Conservation (phyloP, 345 rosid genomes). For the Citropsis articulata region DNA sequence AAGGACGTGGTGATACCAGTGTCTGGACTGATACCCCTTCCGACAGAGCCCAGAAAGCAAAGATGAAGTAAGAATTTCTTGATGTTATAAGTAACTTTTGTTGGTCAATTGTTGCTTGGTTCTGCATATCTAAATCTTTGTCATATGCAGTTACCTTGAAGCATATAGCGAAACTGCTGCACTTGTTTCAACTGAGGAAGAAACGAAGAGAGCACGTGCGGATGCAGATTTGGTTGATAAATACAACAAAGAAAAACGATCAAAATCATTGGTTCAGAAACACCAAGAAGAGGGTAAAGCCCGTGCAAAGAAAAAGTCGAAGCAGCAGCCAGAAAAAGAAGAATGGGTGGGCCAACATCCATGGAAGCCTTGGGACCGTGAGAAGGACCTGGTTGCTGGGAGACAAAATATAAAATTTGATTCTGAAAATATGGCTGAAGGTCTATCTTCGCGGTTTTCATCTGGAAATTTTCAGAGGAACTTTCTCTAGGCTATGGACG, state of each 20-base stretch:
- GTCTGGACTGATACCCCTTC: slow-evolving; percentile 88
- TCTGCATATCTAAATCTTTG: not conserved
- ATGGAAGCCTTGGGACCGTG: slow-evolving; percentile 98
- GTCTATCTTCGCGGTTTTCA: slow-evolving; percentile 80
- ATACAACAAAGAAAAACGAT: slow-evolving; percentile 78
- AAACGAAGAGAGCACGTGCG: slow-evolving; percentile 35
- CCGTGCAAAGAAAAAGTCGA: slow-evolving; percentile 57
- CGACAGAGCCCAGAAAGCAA: slow-evolving; percentile 85
- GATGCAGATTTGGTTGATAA: slow-evolving; percentile 88
- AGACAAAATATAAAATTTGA: slow-evolving; percentile 68
- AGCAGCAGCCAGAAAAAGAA: slow-evolving; percentile 44
- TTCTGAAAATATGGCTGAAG: slow-evolving; percentile 63
- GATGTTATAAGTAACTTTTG: not conserved
- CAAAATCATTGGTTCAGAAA: slow-evolving; percentile 78
- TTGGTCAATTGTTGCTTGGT: not conserved
- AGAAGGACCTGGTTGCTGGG: slow-evolving; percentile 76
- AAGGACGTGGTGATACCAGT: slow-evolving; percentile 91
- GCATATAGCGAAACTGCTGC: slow-evolving; percentile 81
- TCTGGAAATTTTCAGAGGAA: slow-evolving; percentile 74
- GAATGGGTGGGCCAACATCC: slow-evolving; percentile 92
- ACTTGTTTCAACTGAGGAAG: slow-evolving; percentile 73
- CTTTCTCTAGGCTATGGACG: slow-evolving; percentile 44
- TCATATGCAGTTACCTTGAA: slow-evolving; percentile 64
- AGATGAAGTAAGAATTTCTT: slow-evolving; percentile 54
- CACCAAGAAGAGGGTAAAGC: slow-evolving; percentile 56